These are phyloP conservation scores for Chaetomium sp. DNA, from an alignment of 2,329 filamentous ascomycete genomes.

Conservation along the genomic window DNA sequence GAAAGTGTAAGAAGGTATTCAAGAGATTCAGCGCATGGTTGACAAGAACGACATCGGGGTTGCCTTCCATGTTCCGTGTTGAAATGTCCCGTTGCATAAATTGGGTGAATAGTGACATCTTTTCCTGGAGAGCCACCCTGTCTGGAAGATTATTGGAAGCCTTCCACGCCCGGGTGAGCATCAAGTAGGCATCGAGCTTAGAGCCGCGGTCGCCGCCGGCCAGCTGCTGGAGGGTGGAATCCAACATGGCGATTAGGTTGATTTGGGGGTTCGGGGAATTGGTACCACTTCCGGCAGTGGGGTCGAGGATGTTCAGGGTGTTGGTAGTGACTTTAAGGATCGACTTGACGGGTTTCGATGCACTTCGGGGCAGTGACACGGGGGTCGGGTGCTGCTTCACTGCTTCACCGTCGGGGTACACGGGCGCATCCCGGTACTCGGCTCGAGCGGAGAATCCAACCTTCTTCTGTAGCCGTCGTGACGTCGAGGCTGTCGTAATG, in stretches of 20 bases:
- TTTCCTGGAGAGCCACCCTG: slow-evolving; percentile 62
- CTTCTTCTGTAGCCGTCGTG: slow-evolving; percentile 43
- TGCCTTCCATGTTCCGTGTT: slow-evolving; percentile 49
- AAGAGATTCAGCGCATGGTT: slow-evolving; percentile 74
- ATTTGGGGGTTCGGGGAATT: slow-evolving; percentile 32
- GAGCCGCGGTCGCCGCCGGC: slow-evolving; percentile 65
- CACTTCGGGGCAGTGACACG: slow-evolving; percentile 33
- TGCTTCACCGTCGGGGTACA: slow-evolving; percentile 35
- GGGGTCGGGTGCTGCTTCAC: slow-evolving; percentile 37
- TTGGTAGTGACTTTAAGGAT: slow-evolving; percentile 72
- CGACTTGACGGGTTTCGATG: slow-evolving; percentile 47
- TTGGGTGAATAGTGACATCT: slow-evolving; percentile 69
- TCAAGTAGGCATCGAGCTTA: slow-evolving; percentile 79
- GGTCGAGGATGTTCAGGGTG: slow-evolving; percentile 40
- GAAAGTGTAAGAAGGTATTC: slow-evolving; percentile 68
- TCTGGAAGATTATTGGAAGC: slow-evolving; percentile 79
- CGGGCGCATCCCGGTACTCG: slow-evolving; percentile 50
- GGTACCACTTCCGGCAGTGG: slow-evolving; percentile 40
- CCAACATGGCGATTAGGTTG: slow-evolving; percentile 72
- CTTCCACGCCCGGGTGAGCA: slow-evolving; percentile 68
- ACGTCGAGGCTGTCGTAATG: slow-evolving; percentile 37
- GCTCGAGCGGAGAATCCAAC: slow-evolving; percentile 52
- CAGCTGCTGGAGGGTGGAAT: slow-evolving; percentile 76
- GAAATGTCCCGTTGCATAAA: slow-evolving; percentile 80
- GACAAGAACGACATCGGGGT: slow-evolving; percentile 61